Evolutionary conservation across 306 rosid genomes (phyloP).

Genomic region (Carpinus fangiana): DNA sequence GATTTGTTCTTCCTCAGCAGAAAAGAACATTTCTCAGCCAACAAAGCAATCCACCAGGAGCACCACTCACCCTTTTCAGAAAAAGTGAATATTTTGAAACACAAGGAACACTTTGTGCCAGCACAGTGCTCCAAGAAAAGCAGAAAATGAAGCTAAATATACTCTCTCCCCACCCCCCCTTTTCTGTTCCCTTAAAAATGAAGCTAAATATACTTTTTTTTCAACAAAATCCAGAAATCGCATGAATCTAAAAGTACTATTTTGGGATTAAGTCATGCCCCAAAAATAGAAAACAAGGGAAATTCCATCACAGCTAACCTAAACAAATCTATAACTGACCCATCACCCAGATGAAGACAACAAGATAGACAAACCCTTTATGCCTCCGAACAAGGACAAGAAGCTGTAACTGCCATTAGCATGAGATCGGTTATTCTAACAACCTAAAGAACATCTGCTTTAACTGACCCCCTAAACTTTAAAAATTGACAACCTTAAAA

Average conservation of each 20-base stretch:
- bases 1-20: conserved; percentile 53
- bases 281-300: neutral
- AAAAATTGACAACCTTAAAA: conserved; percentile 3
- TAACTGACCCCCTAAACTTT: conserved; percentile 4
- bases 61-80: conserved; percentile 1
- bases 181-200: neutral
- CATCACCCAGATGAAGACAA: neutral
- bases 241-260: neutral
- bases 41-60: conserved; percentile 22
- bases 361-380: neutral
- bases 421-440: neutral
- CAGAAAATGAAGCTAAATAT: neutral
- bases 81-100: conserved; percentile 13
- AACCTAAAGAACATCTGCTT: neutral
- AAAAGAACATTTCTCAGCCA: conserved; percentile 48
- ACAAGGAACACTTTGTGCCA: neutral
- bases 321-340: neutral
- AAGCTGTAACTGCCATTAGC: neutral
- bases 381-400: neutral
- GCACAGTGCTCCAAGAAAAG: conserved; percentile 1
- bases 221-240: neutral
- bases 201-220: neutral
- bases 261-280: neutral
- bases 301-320: conserved; percentile 1
- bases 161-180: neutral